Conservation (phyloP, 345 rosid genomes). For the Eucalyptus viminalis region DNA sequence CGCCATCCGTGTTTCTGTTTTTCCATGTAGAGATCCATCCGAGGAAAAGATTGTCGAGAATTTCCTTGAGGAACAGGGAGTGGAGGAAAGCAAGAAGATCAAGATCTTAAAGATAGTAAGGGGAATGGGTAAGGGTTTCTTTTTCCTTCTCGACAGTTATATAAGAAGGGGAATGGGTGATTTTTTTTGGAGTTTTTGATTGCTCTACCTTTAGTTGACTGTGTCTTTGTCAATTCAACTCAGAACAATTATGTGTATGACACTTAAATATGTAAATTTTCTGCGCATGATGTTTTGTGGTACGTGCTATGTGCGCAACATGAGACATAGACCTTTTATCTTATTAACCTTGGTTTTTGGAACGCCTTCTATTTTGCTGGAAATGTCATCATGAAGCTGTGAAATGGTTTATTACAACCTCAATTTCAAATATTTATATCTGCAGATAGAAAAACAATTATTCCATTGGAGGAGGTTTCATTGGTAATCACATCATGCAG, state of each 20-base stretch:
- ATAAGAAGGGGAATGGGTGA: not conserved
- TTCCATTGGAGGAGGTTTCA: not conserved
- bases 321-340: not conserved
- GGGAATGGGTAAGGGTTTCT: constrained; percentile 51
- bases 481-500: not conserved
- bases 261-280: not conserved
- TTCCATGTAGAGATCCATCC: constrained; percentile 42
- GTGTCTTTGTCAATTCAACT: not conserved
- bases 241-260: not conserved
- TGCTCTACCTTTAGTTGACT: not conserved
- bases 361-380: not conserved
- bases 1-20: not conserved
- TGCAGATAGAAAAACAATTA: not conserved
- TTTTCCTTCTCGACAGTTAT: not conserved
- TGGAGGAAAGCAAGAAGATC: constrained; percentile 47
- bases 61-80: constrained; percentile 58
- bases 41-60: constrained; percentile 62
- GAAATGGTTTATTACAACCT: not conserved
- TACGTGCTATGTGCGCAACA: not conserved
- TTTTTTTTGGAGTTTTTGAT: not conserved
- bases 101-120: constrained; percentile 53
- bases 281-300: not conserved
- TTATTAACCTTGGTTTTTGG: not conserved
- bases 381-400: not conserved
- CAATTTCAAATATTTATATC: not conserved